These are phyloP conservation scores for Starmerella sp. DNA, from an alignment of 805 yeast genomes.

Conservation along the genomic window DNA sequence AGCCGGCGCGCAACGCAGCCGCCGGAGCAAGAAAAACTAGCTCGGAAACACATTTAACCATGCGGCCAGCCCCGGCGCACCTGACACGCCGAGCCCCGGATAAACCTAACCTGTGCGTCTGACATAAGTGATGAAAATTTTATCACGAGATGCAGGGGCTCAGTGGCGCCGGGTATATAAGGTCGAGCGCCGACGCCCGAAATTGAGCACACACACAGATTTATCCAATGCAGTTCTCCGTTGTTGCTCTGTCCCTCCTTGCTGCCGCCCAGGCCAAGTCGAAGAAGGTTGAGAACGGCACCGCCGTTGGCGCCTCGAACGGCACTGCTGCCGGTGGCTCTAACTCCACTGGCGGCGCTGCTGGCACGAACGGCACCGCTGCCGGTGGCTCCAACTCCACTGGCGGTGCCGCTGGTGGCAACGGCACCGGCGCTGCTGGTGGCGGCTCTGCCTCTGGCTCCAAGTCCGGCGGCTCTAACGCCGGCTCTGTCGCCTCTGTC, in stretches of 20 bases:
- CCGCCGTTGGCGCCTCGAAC: constrained; percentile 1
- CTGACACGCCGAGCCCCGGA: constrained; percentile 1
- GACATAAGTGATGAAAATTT: constrained; percentile 2
- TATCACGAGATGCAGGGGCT: constrained; percentile 5
- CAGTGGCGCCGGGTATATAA: constrained; percentile 4
- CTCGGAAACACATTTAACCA: too few species aligned
- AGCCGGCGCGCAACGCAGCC: too few species aligned
- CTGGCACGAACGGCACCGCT: constrained; percentile 2
- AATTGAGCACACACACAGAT: neutral
- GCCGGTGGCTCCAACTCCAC: neutral
- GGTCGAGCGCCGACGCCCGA: neutral
- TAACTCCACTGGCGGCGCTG: constrained; percentile 2
- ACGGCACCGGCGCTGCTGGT: constrained; percentile 15
- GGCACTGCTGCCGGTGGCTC: constrained; percentile 5
- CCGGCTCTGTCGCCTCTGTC: constrained; percentile 12
- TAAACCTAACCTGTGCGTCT: neutral
- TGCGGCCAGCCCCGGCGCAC: neutral
- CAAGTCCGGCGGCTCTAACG: constrained; percentile 8
- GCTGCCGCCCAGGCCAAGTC: constrained; percentile 16
- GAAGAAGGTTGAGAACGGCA: constrained; percentile 4
- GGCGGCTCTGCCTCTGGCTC: constrained; percentile 20
- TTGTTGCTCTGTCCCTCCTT: constrained; percentile 19
- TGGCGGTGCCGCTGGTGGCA: neutral
- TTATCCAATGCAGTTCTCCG: constrained; percentile 17
- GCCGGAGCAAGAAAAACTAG: too few species aligned